Base-by-base conservation (phyloP, 345 rosid genomes). In the Toxicodendron radicans region DNA sequence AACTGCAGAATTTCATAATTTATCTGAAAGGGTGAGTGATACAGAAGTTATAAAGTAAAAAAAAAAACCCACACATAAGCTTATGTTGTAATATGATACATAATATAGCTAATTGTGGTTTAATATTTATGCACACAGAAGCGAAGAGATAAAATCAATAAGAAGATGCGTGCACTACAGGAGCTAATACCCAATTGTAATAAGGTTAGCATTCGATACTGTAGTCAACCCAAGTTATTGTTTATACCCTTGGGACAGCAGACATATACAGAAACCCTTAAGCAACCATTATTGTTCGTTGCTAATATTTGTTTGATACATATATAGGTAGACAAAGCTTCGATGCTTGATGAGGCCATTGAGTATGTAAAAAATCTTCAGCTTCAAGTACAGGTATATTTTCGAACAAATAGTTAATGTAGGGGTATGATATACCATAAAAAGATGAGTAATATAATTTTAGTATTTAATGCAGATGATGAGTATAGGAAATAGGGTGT, bases 321-420 rank as follows among this genome's bases (percentile, higher is more conserved):
- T 24, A 54, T 9, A 18, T 45, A 89, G 93, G 79, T 73, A 85
- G 94, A 92, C 77, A 84, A 79, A 83, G 89, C 82, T 72, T 83
- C 94, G 3, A 72, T 87, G 67, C 92, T 94, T 10, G 99, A 91
- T 32, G 86, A 83, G 48, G 82, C 95, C 20, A 92, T 95, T 54
- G 89, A 87, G 63, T 87, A 89, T 77, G 63, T 89, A 75, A 87
- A 85, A 76, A 64, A 78, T 18, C 97, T 94, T 74, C 92, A 91
- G 79, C 85, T 84, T 76, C 97, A 89, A 83, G 73, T 89, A n/a
- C 89, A 86, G 97, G 98, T 94, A 85, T 16, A 3, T 1, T 62
- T 18, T 64, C 8, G 6, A 38, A 38, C 43, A 7, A 38, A 38
- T 38, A 8, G 43, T 38, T 38, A 38, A 38, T 38, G 43, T 38